Evolutionary conservation across 169 alveolate species (phyloP), one percentile per base, ranked within the genome.

Genomic region (Toxoplasma gondii): DNA sequence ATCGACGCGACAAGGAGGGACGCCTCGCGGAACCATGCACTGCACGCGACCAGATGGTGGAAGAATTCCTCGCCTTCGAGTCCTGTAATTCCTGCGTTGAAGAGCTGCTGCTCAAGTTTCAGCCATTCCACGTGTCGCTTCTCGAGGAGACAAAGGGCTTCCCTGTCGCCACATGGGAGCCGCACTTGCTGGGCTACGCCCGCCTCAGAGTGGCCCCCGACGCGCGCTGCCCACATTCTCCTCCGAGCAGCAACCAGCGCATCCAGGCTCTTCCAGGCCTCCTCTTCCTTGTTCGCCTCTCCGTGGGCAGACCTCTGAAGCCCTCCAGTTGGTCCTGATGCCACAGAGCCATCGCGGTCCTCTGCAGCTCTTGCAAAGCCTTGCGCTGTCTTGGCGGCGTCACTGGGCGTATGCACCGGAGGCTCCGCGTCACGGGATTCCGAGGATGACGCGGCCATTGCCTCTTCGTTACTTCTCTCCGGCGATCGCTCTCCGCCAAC

Each of bases 11-110:
- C 94, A 31, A 92, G 94, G 78, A 88, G 87, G 49, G 80, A 78
- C 38, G 94, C 94, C 92, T 92, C 94, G 74, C 94, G 91, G 22
- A 80, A 88, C 94, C 94, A 92, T 12, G 94, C 94, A 43, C 94
- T 80, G 45, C 91, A 88, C 31, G 94, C 91, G 74, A 83, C 94
- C 16, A 92, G 86, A 36, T 82, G 86, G 78, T 82, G 92, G 39
- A 92, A 92, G 70, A 92, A 54, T 29, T 88, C 91, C 70, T 92
- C 94, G 34, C 81, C 78, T 84, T 82, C 91, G 81, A 92, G 91
- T n/a, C 94, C 94, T 0, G 91, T 80, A 22, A 92, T 64, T 54
- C 94, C 94, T 39, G 86, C 49, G 83, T 88, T 53, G 92, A 67
- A 88, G 41, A 92, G 91, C 49, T 83, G 94, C 88, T 92, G 94